These are phyloP conservation scores for Brettanomyces sp. DNA, from an alignment of 805 yeast species.

Conservation along the genomic window DNA sequence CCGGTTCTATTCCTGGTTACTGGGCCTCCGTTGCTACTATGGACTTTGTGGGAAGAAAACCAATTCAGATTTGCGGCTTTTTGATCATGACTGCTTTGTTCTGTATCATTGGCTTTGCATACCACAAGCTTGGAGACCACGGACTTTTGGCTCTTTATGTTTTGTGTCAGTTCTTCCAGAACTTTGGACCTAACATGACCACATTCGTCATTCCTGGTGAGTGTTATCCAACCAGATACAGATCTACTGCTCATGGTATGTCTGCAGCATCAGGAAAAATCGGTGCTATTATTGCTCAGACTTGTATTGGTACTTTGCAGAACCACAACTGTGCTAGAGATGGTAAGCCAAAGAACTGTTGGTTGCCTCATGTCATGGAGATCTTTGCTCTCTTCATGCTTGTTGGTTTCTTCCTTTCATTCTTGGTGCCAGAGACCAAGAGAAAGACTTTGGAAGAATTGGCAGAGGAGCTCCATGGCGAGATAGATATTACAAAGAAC, in stretches of 20 bases:
- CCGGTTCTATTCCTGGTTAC: conserved; percentile 93
- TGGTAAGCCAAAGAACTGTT: conserved; percentile 48
- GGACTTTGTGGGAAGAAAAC: conserved; percentile 78
- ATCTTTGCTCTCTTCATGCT: conserved; percentile 89
- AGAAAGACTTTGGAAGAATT: conserved; percentile 84
- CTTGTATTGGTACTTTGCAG: conserved; percentile 75
- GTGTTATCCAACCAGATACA: conserved; percentile 86
- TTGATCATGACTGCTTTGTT: conserved; percentile 58
- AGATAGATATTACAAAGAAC: conserved; percentile 33
- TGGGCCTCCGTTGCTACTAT: conserved; percentile 77
- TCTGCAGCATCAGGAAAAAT: conserved; percentile 89
- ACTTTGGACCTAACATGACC: conserved; percentile 90
- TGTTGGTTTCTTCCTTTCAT: conserved; percentile 56
- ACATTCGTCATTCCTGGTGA: conserved; percentile 90
- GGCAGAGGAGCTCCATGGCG: conserved; percentile 75
- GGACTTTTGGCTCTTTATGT: conserved; percentile 74
- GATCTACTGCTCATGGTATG: conserved; percentile 92
- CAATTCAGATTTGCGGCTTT: conserved; percentile 74
- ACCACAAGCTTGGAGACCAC: conserved; percentile 54
- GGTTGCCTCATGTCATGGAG: conserved; percentile 88
- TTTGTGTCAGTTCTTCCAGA: conserved; percentile 77
- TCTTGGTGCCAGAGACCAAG: conserved; percentile 83
- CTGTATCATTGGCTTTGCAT: conserved; percentile 78
- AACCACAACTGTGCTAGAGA: conserved; percentile 66
- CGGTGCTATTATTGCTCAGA: conserved; percentile 89